A percentile compares a stretch with the other conserved stretches of the same genome.
These are phyloP conservation scores for Penicillium brasilianum DNA, from an alignment of 2,329 filamentous ascomycete genomes.

Conservation along the genomic window DNA sequence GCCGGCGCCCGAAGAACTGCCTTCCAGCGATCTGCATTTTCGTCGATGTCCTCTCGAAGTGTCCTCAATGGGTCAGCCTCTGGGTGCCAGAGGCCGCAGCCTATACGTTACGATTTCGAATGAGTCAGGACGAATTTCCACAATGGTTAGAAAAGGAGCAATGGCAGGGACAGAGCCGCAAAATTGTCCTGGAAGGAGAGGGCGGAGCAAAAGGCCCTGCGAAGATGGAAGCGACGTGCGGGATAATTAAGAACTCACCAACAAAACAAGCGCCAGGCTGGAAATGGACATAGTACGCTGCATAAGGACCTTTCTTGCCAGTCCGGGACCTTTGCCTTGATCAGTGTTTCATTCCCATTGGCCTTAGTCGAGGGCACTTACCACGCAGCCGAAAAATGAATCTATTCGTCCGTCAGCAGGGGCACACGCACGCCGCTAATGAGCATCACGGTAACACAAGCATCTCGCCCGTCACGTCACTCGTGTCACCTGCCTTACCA, in stretches of 20 bases:
- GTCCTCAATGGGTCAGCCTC: constrained; percentile 68
- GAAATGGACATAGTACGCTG: constrained; percentile 85
- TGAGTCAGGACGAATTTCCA: background rate
- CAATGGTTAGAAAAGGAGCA: background rate
- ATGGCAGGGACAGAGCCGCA: background rate
- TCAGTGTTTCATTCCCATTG: constrained; percentile 28
- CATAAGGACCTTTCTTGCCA: constrained; percentile 84
- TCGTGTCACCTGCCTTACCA: background rate
- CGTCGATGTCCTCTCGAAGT: constrained; percentile 76
- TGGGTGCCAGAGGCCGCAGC: constrained; percentile 82
- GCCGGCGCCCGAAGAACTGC: constrained; percentile 64
- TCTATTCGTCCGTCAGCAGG: constrained; percentile 52
- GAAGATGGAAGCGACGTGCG: constrained; percentile 22
- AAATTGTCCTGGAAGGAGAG: background rate
- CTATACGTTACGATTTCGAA: constrained; percentile 44
- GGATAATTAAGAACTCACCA: constrained; percentile 55
- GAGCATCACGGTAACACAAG: constrained; percentile 22
- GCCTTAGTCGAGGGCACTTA: constrained; percentile 38
- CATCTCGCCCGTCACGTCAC: constrained; percentile 10
- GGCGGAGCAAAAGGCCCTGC: background rate
- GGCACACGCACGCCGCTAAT: constrained; percentile 17
- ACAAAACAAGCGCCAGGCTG: constrained; percentile 74
- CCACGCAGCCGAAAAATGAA: constrained; percentile 84
- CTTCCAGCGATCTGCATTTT: constrained; percentile 72
- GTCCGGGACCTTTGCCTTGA: constrained; percentile 69